Base-by-base conservation (phyloP, 352 stramenopile genomes). In the Pythium rhizo-oryzae region DNA sequence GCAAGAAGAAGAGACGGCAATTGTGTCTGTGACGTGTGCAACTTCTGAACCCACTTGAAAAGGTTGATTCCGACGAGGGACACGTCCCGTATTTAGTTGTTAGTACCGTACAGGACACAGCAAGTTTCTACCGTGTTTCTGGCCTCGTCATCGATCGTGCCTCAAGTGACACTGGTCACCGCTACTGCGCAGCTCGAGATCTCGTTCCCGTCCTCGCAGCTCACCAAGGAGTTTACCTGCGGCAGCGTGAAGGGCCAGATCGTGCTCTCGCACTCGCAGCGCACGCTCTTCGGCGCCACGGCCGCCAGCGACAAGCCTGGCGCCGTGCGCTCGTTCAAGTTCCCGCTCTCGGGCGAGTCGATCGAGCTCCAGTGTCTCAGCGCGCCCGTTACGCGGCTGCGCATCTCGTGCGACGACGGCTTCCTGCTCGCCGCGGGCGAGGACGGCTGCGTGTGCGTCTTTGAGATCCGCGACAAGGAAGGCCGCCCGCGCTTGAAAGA, bases 351-450 rank as follows among this genome's bases (percentile, higher is more conserved):
- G 2, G 92, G 91, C 35, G 91, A 97, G 59, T 95, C 88, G 47
- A 84, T 86, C 46, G 89, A 97, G 69, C 96, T 97, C 64, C 84
- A 94, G 65, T 94, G 86, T 35, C 68, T 95, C 16, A 90, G 79
- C 35, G 81, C 70, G 24, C 83, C 86, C 6, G 68, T 98, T 5
- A 96, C 90, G 15, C 85, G 90, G 21, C 74, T 98, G 59, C 77
- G 80, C 18, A 73, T 98, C 11, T 96, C 91, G 2, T 87, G 85
- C 60, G 92, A 98, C 66, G 92, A 98, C 58, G 75, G 82, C 61
- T 97, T 94, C 54, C 75, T 98, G 18, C 89, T 98, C 70, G 89
- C 87, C 39, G 80, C 89, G 18, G 93, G 94, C 41, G 91, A 97
- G 69, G 89, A 96, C 67, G 93, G 94, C 33, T 78, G 71, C 44